Evolutionary conservation across 2,329 filamentous ascomycete species (phyloP), one percentile per base, ranked within the genome.

Genomic region (Penicillium sp.): DNA sequence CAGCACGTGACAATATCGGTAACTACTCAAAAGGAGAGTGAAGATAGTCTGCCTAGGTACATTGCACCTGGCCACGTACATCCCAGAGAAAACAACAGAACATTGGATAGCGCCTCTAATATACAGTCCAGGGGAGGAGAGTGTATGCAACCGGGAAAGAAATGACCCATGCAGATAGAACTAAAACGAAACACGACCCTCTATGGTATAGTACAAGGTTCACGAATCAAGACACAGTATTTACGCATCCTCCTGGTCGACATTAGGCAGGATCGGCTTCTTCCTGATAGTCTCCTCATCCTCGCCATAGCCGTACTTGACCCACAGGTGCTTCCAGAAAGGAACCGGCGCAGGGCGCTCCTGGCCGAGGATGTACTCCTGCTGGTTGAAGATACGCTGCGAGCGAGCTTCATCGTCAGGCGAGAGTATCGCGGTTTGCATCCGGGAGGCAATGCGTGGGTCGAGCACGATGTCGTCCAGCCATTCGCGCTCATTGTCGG

Each of bases 341-440:
- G 69, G 50, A 14, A 70, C 51, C n/a, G 55, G 55, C 1, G 45
- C 35, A 1, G 69, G 69, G 13, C 62, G 64, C 44, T 71, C 66
- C 75, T 81, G 83, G 14, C 84, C 85, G 66, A 86, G 80, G 50
- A 88, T 70, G 63, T 87, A 83, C 59, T 84, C 81, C 65, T 84
- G 78, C 0, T 82, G 79, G 11, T 85, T 76, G 23, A 75, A 74
- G 44, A 89, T 80, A 46, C 73, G 70, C 37, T 76, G 73, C 0
- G 84, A 84, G 46, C 82, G 77, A 28, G 77, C 79, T 66, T 90
- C 86, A 28, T 89, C 84, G 48, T 86, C 85, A 0, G 79, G 71
- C 10, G 69, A 73, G 20, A 95, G 70, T 63, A 85, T 78, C 60
- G 93, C 94, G 43, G 80, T 80, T 46, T 86, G 78, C 91, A 97